Evolutionary conservation across 208 protist species (phyloP), one percentile per base, ranked within the genome.

Genomic region (Leishmania major): DNA sequence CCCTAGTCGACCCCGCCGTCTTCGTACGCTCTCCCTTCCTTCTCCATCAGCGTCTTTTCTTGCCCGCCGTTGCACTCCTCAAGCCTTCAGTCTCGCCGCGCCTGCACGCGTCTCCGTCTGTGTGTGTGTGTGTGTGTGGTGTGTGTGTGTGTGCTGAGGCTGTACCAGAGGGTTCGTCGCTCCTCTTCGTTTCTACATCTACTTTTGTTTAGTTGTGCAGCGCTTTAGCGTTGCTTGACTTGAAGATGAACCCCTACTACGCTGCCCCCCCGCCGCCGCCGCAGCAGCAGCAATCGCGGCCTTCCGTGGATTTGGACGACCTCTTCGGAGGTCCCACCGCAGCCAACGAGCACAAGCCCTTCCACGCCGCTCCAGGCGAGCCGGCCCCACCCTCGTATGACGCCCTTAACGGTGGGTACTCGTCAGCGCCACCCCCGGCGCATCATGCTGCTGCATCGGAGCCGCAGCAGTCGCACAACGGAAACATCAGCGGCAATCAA

Each of bases 281-380:
- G 69, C 77, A 28, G 43, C 64, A 43, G 31, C 80, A 17, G 43
- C 85, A 45, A 66, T 60, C 57, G 47, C 84, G 51, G 55, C 75
- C 77, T 0, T 28, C 82, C 6, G 84, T 93, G 35, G 84, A 94
- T 76, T 73, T 96, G 69, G 93, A 96, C 75, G 91, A 94, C 55
- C 86, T 96, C n/a, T 96, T 96, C 78, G 93, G 91, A 55, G 82
- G 81, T 25, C 78, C 87, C 25, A 67, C 83, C 72, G 49, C 80
- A 77, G 31, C 81, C 64, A 77, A 60, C 82, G 31, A 31, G 10
- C 72, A 62, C 3, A 77, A 60, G 72, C 72, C 51, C 11, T 17
- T 19, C 22, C 40, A 62, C 75, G 11, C 40, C 1, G 25, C 25
- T 78, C 22, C 53, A 78, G 40, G 35, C 35, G 75, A 78, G 13